Base-by-base conservation (phyloP, 441 rosid species). In the Croton laevigatus region DNA sequence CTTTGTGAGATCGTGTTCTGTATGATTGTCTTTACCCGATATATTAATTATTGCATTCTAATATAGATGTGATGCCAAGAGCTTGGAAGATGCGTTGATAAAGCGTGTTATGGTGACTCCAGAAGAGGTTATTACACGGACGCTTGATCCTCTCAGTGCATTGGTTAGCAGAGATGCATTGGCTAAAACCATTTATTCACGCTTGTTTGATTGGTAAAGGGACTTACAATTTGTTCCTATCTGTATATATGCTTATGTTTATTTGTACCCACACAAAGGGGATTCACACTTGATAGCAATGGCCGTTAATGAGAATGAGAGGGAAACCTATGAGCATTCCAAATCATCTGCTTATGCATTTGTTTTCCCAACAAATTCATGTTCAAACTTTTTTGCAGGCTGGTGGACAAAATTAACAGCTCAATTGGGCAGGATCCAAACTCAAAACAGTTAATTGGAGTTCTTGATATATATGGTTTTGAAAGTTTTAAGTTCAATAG, bases 91-190 rank as follows among this genome's bases (percentile, higher is more conserved):
- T 85, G 98, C 99, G 45, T 72, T 93, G 77, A 91, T 94, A 76
- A 86, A 94, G 85, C 99, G 99, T 86, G 99, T 93, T 53, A 96
- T 96, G 98, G 97, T 96, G 80, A 96, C 99, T 62, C 99, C 99
- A 62, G 99, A 96, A 82, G 99, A 96, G 87, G 74, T 96, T 77
- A 96, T 96, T 76, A 96, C 97, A 75, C 91, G 97, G 87, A 85
- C 98, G 72, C 97, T 96, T 58, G 99, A 96, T 82, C 96, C 98
- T 78, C 85, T 74, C 71, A 86, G 88, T 81, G 99, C 99, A 70
- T 38, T 85, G 59, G 84, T 81, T 69, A 96, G 98, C 87, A 83
- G 98, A 86, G 99, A 96, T 86, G 99, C 98, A 72, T 82, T 93
- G 68, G 99, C 98, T 42, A 96, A 96, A 88, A 96, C 99, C 20